A percentile compares a stretch with the other conserved stretches of the same genome.
Conservation (phyloP, 495 filamentous ascomycete species). For the Parmelia sp. region DNA sequence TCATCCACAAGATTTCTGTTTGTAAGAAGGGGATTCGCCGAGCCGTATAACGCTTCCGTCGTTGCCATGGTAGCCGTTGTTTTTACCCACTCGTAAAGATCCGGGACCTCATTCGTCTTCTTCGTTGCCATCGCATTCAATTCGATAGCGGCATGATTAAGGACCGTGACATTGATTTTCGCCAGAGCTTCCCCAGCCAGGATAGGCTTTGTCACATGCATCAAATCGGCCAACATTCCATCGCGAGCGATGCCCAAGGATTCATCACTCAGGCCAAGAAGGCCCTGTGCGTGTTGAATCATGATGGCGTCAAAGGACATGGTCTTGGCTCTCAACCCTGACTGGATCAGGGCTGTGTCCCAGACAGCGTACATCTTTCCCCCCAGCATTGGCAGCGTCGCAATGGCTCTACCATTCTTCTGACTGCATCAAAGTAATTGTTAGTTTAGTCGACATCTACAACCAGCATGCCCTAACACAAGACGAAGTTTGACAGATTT, state of each 20-base stretch:
- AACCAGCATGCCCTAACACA: not conserved
- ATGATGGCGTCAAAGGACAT: conserved; percentile 1
- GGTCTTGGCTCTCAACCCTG: not conserved
- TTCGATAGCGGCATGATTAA: not conserved
- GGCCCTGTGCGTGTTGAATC: not conserved
- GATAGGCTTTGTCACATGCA: not conserved
- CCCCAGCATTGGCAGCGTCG: not conserved
- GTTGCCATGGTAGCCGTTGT: not conserved
- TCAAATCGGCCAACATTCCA: not conserved
- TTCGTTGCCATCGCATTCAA: not conserved
- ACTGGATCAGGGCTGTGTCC: not conserved
- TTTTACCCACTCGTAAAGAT: not conserved
- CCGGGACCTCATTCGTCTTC: not conserved
- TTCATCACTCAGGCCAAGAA: not conserved
- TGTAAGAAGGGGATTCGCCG: not conserved
- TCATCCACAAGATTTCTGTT: not conserved
- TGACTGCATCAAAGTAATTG: not conserved
- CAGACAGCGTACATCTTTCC: not conserved
- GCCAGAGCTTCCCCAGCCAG: not conserved
- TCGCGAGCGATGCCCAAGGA: not conserved
- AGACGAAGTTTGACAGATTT: not conserved
- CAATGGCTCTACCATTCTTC: not conserved
- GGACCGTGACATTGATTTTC: not conserved
- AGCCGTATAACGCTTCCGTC: not conserved
- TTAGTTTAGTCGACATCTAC: not conserved